Base-by-base conservation (phyloP, 2,329 filamentous ascomycete species). In the Aureobasidium leucospermi region DNA sequence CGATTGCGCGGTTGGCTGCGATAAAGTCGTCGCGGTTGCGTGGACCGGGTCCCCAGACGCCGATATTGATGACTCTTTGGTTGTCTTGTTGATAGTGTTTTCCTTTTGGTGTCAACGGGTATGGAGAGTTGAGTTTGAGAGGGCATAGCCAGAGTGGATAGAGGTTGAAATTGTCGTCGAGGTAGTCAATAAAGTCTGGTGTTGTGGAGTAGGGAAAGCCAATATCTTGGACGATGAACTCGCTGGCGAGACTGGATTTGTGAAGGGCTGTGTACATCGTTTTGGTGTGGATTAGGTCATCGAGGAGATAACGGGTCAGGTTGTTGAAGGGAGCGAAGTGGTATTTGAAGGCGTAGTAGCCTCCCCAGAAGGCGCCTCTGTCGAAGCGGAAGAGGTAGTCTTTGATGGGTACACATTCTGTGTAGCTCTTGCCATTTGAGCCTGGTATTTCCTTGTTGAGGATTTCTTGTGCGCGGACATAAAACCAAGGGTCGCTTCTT, bases 21-120 rank as follows among this genome's bases (percentile, higher is more conserved):
- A 92, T 78, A 67, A 92, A 92, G n/a, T 79, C 78, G 1, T 73
- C 71, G 58, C 73, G 67, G 51, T 81, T 70, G 2, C 76, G 70
- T 1, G 86, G 84, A 7, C 87, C 89, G 71, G 85, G 88, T 9
- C 89, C 90, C 90, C 90, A 96, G 38, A 95, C 81, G n/a, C 82
- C 81, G 36, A 85, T 73, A 63, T 84, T 85, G 51, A 83, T 73
- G 65, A 81, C 13, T 69, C 67, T 43, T 19, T 53, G 8, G 31
- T 41, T 61, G 5, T 60, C 48, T 11, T 52, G 19, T 1, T 9
- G 6, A 13, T 52, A 52, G 4, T 43, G 11, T 6, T 45, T 39
- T 11, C 49, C 39, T 19, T 38, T 38, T 11, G 61, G 59, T 6
- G 46, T 48, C 4, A 62, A 36, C 5, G 61, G 53, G n/a, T 53